phyloP scores from a whole-genome alignment of 306 rosid genomes.

The Inga leiocalycina region DNA sequence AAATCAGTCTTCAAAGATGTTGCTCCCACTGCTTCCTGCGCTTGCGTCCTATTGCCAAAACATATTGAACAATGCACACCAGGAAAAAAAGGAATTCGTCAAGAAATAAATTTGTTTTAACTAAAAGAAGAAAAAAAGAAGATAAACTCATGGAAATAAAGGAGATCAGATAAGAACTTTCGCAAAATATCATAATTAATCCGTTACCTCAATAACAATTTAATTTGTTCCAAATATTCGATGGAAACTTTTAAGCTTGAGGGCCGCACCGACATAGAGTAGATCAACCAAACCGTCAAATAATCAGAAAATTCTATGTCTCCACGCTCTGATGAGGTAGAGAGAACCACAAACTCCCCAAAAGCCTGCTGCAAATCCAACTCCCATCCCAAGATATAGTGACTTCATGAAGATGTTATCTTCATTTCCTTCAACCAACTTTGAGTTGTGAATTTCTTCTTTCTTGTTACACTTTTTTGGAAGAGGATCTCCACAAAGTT shows the following conservation, averaged over 20 bases:
- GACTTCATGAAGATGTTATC: neutral
- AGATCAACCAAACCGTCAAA: neutral
- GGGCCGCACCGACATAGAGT: neutral
- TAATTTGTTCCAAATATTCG: neutral
- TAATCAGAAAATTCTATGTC: neutral
- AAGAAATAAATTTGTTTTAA: too few relatives aligned
- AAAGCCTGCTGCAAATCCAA: neutral
- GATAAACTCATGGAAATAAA: too few relatives aligned
- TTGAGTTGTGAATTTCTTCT: neutral
- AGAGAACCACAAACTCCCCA: neutral
- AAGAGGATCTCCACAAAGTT: slow-evolving; percentile 38
- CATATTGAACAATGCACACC: too few relatives aligned
- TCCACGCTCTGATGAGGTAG: neutral
- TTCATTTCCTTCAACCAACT: neutral
- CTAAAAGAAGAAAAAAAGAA: too few relatives aligned
- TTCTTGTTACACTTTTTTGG: neutral
- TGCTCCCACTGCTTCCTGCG: neutral
- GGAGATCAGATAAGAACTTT: too few relatives aligned
- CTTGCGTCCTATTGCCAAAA: too few relatives aligned
- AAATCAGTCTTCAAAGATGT: too few relatives aligned
- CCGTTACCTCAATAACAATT: neutral
- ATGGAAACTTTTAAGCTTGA: neutral
- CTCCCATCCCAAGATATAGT: neutral
- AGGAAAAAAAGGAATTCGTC: too few relatives aligned
- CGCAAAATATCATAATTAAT: neutral